These are phyloP conservation scores for Acanthamoeba royreba DNA, from an alignment of 208 protist genomes.

Conservation along the genomic window DNA sequence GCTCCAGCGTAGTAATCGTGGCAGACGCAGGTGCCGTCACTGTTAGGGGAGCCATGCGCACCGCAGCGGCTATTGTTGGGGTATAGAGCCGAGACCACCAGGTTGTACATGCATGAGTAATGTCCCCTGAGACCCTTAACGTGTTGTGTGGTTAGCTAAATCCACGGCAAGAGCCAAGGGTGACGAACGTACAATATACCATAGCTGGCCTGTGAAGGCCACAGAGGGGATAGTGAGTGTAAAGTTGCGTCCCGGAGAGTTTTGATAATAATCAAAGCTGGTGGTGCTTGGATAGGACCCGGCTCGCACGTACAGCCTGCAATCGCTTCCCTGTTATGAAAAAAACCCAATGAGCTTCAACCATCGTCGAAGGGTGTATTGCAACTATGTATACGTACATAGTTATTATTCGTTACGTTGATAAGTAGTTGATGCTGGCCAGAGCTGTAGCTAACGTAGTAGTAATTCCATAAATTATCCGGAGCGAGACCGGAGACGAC, in stretches of 20 bases:
- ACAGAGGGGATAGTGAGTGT: not conserved
- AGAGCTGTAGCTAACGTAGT: not conserved
- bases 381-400: not conserved
- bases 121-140: not conserved
- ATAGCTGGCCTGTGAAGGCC: not conserved
- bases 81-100: not conserved
- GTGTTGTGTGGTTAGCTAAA: not conserved
- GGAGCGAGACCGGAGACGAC: not conserved
- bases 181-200: not conserved
- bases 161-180: not conserved
- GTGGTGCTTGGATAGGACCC: not conserved
- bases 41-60: not conserved
- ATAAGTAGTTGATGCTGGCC: not conserved
- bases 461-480: not conserved
- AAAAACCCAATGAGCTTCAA: not conserved
- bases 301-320: not conserved
- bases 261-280: not conserved
- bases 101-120: not conserved
- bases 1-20: not conserved
- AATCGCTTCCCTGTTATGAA: not conserved
- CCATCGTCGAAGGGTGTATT: not conserved
- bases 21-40: constrained; percentile 20
- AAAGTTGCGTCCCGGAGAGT: not conserved
- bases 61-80: not conserved
- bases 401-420: not conserved